phyloP scores from a whole-genome alignment of 352 stramenopile species.

The Phytophthora cajani region DNA sequence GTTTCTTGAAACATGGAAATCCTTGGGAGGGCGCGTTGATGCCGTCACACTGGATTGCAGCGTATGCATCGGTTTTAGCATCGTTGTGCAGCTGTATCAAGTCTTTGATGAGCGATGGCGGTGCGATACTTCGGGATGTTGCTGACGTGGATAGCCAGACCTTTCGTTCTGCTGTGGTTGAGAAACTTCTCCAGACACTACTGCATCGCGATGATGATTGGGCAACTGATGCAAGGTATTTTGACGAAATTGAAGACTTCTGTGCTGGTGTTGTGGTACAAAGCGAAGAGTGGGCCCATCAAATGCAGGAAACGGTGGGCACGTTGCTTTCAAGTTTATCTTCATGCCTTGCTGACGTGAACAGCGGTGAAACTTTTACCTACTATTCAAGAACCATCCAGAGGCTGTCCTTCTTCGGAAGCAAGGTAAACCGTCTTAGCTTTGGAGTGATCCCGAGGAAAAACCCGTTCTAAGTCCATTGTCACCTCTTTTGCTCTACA shows the following conservation, averaged over 20 bases:
- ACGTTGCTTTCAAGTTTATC: conserved; percentile 25
- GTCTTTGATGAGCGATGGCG: conserved; percentile 18
- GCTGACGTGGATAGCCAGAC: conserved; percentile 24
- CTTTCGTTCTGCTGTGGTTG: conserved; percentile 26
- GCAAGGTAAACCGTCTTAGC: conserved; percentile 38
- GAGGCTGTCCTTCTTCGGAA: conserved; percentile 32
- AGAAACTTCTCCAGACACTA: conserved; percentile 33
- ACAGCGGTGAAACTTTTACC: conserved; percentile 19
- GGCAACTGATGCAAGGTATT: conserved; percentile 14
- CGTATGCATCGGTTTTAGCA: conserved; percentile 36
- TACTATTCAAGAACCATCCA: conserved; percentile 26
- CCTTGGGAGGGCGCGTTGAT: conserved; percentile 27
- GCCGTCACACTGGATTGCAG: conserved; percentile 22
- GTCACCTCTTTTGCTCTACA: conserved; percentile 9
- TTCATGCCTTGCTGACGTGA: conserved; percentile 20
- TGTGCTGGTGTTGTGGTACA: conserved; percentile 25
- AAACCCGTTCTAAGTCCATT: conserved; percentile 8
- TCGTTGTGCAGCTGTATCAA: conserved; percentile 39
- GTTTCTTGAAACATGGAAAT: conserved; percentile 38
- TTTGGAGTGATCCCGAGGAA: not conserved
- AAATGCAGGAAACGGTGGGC: conserved; percentile 32
- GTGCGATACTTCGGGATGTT: conserved; percentile 23
- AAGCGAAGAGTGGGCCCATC: conserved; percentile 24
- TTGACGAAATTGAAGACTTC: conserved; percentile 39
- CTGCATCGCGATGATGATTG: conserved; percentile 21